Evolutionary conservation across 2,329 filamentous ascomycete species (phyloP).

Genomic region (Zalaria sp.): DNA sequence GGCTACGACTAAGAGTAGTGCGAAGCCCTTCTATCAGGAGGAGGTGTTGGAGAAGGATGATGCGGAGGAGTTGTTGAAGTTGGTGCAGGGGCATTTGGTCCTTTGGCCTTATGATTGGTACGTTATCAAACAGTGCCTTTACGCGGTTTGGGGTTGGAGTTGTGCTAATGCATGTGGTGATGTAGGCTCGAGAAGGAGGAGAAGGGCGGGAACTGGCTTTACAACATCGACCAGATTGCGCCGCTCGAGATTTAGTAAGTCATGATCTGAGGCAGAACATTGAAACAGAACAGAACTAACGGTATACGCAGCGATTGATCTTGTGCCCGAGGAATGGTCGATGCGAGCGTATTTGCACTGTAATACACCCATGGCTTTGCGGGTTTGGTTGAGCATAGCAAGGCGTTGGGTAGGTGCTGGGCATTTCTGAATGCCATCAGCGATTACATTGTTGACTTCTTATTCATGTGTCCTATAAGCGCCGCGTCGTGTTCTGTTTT

Average conservation of each 20-base stretch:
- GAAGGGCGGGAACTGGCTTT: conserved; percentile 88
- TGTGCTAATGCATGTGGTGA: conserved; percentile 9
- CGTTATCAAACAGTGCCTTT: conserved; percentile 11
- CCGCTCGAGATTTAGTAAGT: conserved; percentile 93
- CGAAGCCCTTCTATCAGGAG: conserved; percentile 49
- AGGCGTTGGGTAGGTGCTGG: too few relatives aligned
- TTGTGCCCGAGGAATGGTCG: not conserved
- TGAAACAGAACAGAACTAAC: not conserved
- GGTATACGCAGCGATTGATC: not conserved
- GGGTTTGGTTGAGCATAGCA: too few relatives aligned
- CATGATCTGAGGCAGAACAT: not conserved
- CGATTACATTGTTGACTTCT: too few relatives aligned
- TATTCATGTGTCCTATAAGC: too few relatives aligned
- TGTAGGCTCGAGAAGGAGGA: conserved; percentile 70
- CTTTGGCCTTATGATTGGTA: conserved; percentile 89
- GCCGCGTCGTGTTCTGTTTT: too few relatives aligned
- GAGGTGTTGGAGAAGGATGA: conserved; percentile 62
- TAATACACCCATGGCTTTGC: too few relatives aligned
- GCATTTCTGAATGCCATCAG: too few relatives aligned
- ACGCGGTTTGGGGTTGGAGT: not conserved
- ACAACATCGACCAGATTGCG: conserved; percentile 89
- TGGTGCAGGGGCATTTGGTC: conserved; percentile 80
- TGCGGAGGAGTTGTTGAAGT: conserved; percentile 64
- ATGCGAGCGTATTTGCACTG: too few relatives aligned
- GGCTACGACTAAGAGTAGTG: conserved; percentile 55